Conservation (phyloP, 179 eudicot species). For the Beta macrorhiza region DNA sequence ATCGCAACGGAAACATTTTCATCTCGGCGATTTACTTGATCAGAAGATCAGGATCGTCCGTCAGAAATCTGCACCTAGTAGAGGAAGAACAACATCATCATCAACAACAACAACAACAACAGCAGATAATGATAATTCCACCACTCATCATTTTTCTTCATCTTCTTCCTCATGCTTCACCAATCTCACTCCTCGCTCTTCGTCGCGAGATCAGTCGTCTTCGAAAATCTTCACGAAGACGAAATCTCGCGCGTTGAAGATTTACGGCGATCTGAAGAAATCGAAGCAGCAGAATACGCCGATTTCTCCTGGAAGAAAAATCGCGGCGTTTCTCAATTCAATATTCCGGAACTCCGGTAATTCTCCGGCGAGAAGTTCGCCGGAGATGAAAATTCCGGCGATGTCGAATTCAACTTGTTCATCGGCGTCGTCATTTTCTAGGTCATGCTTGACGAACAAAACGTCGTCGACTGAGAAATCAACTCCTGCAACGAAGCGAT, state of each 20-base stretch:
- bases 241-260: conserved; percentile 65
- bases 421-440: conserved; percentile 42
- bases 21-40: conserved; percentile 2
- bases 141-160: not conserved
- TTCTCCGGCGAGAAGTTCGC: conserved; percentile 20
- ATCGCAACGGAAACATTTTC: not conserved
- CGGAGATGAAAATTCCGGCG: conserved; percentile 20
- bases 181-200: conserved; percentile 12
- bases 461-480: conserved; percentile 31
- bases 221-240: conserved; percentile 43
- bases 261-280: conserved; percentile 66
- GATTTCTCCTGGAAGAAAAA: conserved; percentile 64
- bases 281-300: conserved; percentile 44
- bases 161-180: conserved; percentile 24
- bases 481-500: conserved; percentile 38
- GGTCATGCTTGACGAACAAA: conserved; percentile 50
- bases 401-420: conserved; percentile 41
- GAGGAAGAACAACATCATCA: conserved; percentile 2
- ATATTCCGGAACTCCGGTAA: conserved; percentile 44
- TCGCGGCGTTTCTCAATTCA: conserved; percentile 67
- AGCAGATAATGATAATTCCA: conserved; percentile 1
- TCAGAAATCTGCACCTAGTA: conserved; percentile 29
- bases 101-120: not conserved
- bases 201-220: conserved; percentile 26
- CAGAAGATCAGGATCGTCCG: conserved; percentile 23